Evolutionary conservation across 2,329 filamentous ascomycete genomes (phyloP), one percentile per base, ranked within the genome.

Genomic region (Sporothrix protearum): DNA sequence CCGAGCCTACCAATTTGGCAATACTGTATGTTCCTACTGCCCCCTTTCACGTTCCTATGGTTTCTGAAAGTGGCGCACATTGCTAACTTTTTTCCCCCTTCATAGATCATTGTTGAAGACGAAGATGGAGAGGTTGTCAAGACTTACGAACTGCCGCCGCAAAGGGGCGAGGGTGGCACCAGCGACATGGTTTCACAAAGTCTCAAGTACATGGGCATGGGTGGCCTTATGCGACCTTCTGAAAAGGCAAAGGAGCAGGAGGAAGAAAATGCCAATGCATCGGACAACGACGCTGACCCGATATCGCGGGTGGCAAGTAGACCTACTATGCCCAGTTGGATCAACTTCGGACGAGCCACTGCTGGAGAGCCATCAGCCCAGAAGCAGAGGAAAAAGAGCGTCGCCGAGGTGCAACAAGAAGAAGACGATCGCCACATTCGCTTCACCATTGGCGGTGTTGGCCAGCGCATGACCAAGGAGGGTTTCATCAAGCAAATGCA

Each of bases 61-160:
- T 45, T 5, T 33, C 8, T 36, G 3, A 33, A 16, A 22, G 10
- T 64, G 42, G 2, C 16, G 4, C n/a, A 45, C 10, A 14, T 64
- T 67, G 30, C 67, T 55, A n/a, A 61, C 36, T 59, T 4, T 53
- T 8, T 4, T 55, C 8, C 16, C 7, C 16, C 30, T 64, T 33
- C 45, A 5, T 14, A 69, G 83, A 93, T 96, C 75, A 95, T 96
- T 78, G 91, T 96, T 19, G 92, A 96, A 81, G 92, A 96, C 74
- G 91, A 92, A 79, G 76, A 94, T 76, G 92, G 92, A 57, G 93
- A 96, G 78, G 93, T 96, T 42, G 87, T 96, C 78, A 94, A 94
- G 82, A 89, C 92, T 71, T 94, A 94, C 78, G 90, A 94, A 74
- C 86, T 95, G 36, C 90, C 91, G 0, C 82, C 85, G 0, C 80